Base-by-base conservation (phyloP, 164 flowering plant genomes). In the Cinnamomum micranthum region DNA sequence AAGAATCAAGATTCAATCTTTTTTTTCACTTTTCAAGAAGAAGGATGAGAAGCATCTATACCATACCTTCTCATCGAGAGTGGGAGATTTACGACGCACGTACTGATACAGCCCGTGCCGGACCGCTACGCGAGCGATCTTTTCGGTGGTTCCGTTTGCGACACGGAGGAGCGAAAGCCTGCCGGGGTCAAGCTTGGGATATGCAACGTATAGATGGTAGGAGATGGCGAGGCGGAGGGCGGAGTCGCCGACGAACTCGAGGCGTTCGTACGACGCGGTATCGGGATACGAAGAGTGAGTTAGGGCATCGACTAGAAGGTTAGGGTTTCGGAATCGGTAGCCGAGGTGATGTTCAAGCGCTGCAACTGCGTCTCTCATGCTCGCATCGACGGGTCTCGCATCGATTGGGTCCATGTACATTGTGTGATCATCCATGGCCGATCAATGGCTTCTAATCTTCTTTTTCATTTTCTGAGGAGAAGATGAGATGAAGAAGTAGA, bases 31-130 rank as follows among this genome's bases (percentile, higher is more conserved):
- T 31, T 31, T 31, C 35, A 31, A 31, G 35, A 31, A 31, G 5
- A 31, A 31, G 35, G 6, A 31, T 52, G 1, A 52, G 20, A 55
- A 20, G n/a, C 60, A 55, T 15, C 60, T 17, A 20, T 2, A 88
- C 35, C 1, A 3, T 13, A 78, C 96, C 93, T 87, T 88, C 1
- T 74, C 79, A 60, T 86, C 85, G 7, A 92, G 84, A 3, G 79
- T 74, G 58, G 83, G 60, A 4, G 84, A 82, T 71, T 88, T 87
- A 75, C 82, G 93, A 17, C 92, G 77, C 22, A 94, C 71, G 65
- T 79, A 87, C 0, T 63, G 68, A 25, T 86, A 87, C 3, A 94
- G 80, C 13, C 83, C 84, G 60, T 69, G 77, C 11, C 76, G 71
- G 28, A 81, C 72, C 20, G 83, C 83, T 1, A 74, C 81, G 11